Conservation (phyloP, 2,329 filamentous ascomycete species). For the Colletotrichum trifolii region DNA sequence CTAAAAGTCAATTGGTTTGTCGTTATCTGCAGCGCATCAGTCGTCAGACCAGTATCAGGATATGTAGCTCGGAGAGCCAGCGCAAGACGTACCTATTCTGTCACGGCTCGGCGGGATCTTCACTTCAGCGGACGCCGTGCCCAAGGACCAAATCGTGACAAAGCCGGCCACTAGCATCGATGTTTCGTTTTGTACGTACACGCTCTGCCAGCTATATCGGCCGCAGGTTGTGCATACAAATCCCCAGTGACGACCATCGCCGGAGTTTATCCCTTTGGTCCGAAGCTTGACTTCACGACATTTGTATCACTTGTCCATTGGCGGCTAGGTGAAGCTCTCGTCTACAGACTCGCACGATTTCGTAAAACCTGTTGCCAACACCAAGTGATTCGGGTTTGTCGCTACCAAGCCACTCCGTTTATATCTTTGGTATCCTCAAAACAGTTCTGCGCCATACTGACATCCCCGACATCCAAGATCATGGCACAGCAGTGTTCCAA, state of each 20-base stretch:
- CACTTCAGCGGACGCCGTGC: constrained; percentile 11
- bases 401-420: too few relatives aligned
- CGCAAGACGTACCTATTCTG: background rate
- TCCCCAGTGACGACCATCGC: constrained; percentile 10
- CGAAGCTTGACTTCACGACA: constrained; percentile 17
- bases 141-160: constrained; percentile 8
- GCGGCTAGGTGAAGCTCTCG: background rate
- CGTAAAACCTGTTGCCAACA: too few relatives aligned
- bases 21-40: constrained; percentile 1
- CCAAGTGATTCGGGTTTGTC: too few relatives aligned
- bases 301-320: background rate
- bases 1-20: background rate
- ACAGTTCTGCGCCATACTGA: constrained; percentile 2
- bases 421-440: background rate
- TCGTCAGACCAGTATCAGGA: background rate
- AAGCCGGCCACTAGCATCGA: constrained; percentile 7
- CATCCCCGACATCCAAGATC: constrained; percentile 8
- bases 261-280: constrained; percentile 22
- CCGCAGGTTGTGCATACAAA: constrained; percentile 12
- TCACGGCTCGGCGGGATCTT: background rate
- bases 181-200: background rate
- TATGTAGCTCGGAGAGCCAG: background rate
- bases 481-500: constrained; percentile 50
- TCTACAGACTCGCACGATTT: background rate
- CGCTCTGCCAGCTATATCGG: constrained; percentile 13